Percentiles rank a stretch among this genome's conserved stretches.
Conservation (phyloP, 2,329 filamentous ascomycete species). For the Aspergillus flavus region DNA sequence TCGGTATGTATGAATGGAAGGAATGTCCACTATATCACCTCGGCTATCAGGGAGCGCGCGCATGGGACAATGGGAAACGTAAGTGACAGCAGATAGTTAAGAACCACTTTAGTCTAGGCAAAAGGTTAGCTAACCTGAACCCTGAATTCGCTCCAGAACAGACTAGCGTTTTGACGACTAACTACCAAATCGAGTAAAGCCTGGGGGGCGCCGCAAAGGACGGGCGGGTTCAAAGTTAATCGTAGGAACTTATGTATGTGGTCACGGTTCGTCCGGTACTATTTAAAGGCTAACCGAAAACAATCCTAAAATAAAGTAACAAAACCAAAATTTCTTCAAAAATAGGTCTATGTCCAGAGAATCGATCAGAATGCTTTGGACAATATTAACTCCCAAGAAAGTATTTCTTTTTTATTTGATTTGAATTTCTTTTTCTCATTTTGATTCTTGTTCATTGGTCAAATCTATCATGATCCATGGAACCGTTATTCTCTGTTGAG, state of each 20-base stretch:
- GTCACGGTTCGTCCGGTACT: conserved; percentile 3
- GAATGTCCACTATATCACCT: conserved; percentile 1
- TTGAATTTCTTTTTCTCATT: neutral
- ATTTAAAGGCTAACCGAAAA: conserved; percentile 4
- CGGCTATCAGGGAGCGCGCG: conserved; percentile 8
- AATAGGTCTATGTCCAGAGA: neutral
- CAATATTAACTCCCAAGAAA: too few species aligned
- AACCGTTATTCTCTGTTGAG: neutral
- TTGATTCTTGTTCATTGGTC: neutral
- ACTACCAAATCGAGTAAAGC: neutral
- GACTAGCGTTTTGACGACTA: conserved; percentile 1
- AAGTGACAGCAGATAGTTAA: conserved; percentile 2
- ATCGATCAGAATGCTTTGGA: too few species aligned
- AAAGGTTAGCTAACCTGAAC: conserved; percentile 5
- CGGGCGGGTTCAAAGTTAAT: conserved; percentile 7
- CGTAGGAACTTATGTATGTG: conserved; percentile 1
- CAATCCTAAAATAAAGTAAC: neutral
- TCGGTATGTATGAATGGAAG: neutral
- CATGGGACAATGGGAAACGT: conserved; percentile 6
- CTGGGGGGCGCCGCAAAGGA: neutral
- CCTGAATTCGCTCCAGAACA: neutral
- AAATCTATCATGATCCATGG: neutral
- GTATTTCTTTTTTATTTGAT: neutral
- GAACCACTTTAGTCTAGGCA: neutral
- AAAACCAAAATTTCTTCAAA: neutral